phyloP scores from a whole-genome alignment of 306 rosid genomes.

The Ceratonia siliqua region DNA sequence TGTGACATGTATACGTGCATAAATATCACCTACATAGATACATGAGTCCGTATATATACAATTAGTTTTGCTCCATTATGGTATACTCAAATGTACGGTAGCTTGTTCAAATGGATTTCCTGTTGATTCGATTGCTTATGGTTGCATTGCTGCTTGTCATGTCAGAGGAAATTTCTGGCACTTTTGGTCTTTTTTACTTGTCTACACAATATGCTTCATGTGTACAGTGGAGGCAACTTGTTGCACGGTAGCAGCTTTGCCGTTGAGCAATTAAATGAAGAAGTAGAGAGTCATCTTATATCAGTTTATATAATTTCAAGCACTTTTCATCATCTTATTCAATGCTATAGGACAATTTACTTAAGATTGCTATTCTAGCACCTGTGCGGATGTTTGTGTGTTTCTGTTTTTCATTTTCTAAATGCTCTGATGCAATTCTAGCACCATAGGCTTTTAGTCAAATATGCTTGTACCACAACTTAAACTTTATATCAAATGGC shows the following conservation, averaged over 20 bases:
- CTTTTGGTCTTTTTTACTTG: not conserved
- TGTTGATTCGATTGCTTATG: not conserved
- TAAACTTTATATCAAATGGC: not conserved
- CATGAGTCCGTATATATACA: not conserved
- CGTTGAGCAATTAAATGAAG: not conserved
- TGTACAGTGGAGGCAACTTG: not conserved
- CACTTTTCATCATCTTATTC: not conserved
- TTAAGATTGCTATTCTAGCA: not conserved
- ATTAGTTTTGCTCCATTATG: not conserved
- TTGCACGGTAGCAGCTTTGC: not conserved
- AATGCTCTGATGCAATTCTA: not conserved
- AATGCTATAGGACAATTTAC: too few species aligned
- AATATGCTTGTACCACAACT: not conserved
- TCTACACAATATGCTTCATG: not conserved
- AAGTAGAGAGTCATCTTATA: not conserved
- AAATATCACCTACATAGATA: not conserved
- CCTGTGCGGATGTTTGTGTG: not conserved
- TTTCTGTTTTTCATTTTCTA: not conserved
- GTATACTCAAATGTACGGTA: too few species aligned
- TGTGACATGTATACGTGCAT: not conserved
- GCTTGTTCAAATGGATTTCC: not conserved
- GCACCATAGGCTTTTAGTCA: not conserved
- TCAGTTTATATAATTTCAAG: not conserved
- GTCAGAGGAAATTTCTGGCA: not conserved
- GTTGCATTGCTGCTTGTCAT: not conserved